Base-by-base conservation (phyloP, 2,329 filamentous ascomycete species). In the Fusarium tuaranense region DNA sequence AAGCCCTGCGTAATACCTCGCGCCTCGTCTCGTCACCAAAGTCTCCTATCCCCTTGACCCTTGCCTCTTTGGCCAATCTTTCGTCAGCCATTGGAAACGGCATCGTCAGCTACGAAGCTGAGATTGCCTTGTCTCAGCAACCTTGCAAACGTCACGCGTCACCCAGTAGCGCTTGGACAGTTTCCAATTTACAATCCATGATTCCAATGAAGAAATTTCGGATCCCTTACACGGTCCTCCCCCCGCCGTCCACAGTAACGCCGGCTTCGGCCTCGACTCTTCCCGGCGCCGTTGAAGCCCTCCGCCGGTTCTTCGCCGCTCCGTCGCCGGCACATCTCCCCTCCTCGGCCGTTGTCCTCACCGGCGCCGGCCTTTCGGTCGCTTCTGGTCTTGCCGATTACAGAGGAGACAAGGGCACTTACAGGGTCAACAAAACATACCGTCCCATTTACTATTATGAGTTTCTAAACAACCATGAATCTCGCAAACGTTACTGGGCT, bases 301-400 rank as follows among this genome's bases (percentile, higher is more conserved):
- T 99, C 58, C 86, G 90, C 34, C 87, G 90, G 67, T 98, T 99
- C 85, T 88, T 99, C 72, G 88, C 88, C 61, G 86, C 92, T 7
- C 87, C 89, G 20, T 84, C 90, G 18, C 86, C 89, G 13, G 80
- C 81, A 8, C 84, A 86, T 55, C 84, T 90, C 20, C 85, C 86
- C 22, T 79, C 85, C 39, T 83, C 83, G 30, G 88, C 87, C 12
- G 86, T 87, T 65, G 84, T 87, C 78, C 87, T 87, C 84, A 92
- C 95, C 0, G 97, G 97, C 13, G 97, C 97, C 4, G 97, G 97
- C 4, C 93, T 99, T 61, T 98, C 95, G 2, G 96, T 98, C 10
- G 94, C 95, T 5, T 98, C 95, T 13, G 97, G 97, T 0, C 88
- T 99, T 36, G 93, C 96, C 34, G 97, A 99, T 84, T 99, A 99